Percentiles rank a stretch among this genome's conserved stretches.
These are phyloP conservation scores for Fusarium succisae DNA, from an alignment of 2,329 filamentous ascomycete species.

Conservation along the genomic window DNA sequence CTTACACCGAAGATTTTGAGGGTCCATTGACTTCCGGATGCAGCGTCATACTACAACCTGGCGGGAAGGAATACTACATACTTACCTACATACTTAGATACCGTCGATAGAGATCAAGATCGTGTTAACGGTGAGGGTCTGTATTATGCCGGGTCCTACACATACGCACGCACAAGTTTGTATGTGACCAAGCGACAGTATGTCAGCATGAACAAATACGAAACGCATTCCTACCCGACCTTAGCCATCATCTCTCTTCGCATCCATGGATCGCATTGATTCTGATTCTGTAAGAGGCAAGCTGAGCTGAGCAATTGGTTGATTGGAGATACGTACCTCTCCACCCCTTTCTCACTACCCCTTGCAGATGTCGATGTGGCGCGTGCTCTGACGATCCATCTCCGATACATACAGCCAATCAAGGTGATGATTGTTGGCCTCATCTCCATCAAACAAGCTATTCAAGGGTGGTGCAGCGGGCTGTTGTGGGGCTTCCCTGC, in stretches of 20 bases:
- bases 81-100: neutral
- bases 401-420: slow-evolving; percentile 11
- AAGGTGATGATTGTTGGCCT: neutral
- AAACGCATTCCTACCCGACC: slow-evolving; percentile 30
- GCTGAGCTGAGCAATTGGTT: neutral
- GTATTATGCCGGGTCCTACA: slow-evolving; percentile 6
- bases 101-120: neutral
- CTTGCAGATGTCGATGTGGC: slow-evolving; percentile 27
- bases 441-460: slow-evolving; percentile 43
- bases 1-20: neutral
- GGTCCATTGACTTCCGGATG: slow-evolving; percentile 30
- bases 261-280: slow-evolving; percentile 3
- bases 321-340: slow-evolving; percentile 8
- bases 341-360: slow-evolving; percentile 9
- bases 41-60: slow-evolving; percentile 6
- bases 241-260: neutral
- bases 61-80: slow-evolving; percentile 6
- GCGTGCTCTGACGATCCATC: slow-evolving; percentile 17
- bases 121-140: slow-evolving; percentile 8
- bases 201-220: slow-evolving; percentile 28
- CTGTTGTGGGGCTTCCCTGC: slow-evolving; percentile 5
- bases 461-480: slow-evolving; percentile 24
- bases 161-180: neutral
- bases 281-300: neutral
- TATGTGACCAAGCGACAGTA: neutral